A percentile compares a stretch with the other conserved stretches of the same genome.
These are phyloP conservation scores for Mycena pura DNA, from an alignment of 768 basidiomycete genomes.

Conservation along the genomic window DNA sequence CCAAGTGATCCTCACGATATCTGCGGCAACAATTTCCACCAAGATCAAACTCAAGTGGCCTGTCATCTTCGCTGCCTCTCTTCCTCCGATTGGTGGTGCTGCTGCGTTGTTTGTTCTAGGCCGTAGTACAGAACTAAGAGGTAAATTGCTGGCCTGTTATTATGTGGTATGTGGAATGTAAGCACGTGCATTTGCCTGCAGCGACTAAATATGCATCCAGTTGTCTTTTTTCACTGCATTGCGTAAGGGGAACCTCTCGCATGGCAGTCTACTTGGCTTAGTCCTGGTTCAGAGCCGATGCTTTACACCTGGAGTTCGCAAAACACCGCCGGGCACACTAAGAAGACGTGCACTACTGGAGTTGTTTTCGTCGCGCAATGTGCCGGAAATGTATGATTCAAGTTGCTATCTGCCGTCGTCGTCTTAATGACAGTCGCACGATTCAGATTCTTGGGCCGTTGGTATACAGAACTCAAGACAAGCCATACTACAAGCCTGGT, in stretches of 20 bases:
- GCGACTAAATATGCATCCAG: conserved; percentile 19
- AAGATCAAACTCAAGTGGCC: conserved; percentile 48
- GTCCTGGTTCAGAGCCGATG: conserved; percentile 40
- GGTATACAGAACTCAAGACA: conserved; percentile 44
- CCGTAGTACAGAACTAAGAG: conserved; percentile 35
- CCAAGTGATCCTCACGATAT: conserved; percentile 44
- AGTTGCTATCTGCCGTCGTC: neutral
- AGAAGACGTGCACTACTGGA: conserved; percentile 49
- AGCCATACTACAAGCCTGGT: conserved; percentile 47
- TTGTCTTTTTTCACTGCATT: conserved; percentile 44
- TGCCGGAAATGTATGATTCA: conserved; percentile 45
- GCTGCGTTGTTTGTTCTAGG: conserved; percentile 41
- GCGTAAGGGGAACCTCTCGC: conserved; percentile 28
- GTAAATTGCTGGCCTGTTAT: conserved; percentile 44
- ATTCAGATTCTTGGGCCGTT: conserved; percentile 44
- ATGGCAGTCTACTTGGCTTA: neutral
- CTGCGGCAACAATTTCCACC: conserved; percentile 43
- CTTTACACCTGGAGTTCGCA: conserved; percentile 49
- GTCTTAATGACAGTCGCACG: neutral
- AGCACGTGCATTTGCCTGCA: neutral
- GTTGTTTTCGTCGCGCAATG: conserved; percentile 54
- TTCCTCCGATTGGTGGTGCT: conserved; percentile 48
- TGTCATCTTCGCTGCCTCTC: conserved; percentile 42
- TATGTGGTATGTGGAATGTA: conserved; percentile 40
- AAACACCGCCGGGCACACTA: conserved; percentile 51